Evolutionary conservation across 2,329 filamentous ascomycete genomes (phyloP), one percentile per base, ranked within the genome.

Genomic region (Botrytis cinerea): DNA sequence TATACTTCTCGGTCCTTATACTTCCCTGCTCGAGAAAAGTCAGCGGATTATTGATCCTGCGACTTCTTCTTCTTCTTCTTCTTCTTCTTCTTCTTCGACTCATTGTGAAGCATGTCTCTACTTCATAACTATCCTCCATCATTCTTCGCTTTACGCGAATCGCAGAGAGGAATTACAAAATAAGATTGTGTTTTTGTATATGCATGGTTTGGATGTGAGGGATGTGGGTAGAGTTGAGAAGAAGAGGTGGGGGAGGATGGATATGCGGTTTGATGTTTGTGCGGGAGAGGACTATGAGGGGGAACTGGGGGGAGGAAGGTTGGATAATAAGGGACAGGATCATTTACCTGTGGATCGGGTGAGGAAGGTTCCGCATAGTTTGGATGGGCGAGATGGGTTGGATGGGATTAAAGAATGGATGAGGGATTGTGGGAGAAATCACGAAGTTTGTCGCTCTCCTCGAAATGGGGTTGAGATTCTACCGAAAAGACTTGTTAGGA

Each of bases 401-500:
- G 48, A 54, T 7, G 25, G 4, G 14, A 12, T 54, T 28, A 14
- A 7, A 14, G n/a, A n/a, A 0, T 54, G 48, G 25, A 54, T 54
- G 25, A 16, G 0, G 12, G 25, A 54, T 28, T 54, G 25, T n/a
- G 48, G 25, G 48, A 28, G 14, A 25, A 2, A 28, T 54, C 48
- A 54, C n/a, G 12, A n/a, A 25, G n/a, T 54, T 54, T 54, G 10
- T n/a, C 48, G 25, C 12, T 2, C 32, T 32, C 32, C 48, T 6
- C 0, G 6, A 16, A 25, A 16, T 14, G 2, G 12, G 0, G 25
- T 16, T n/a, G 2, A 16, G 14, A 7, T 10, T n/a, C 16, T 54
- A 54, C 48, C 25, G 0, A 2, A 28, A 25, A 54, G 25, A 51
- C 25, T n/a, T 4, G 6, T 54, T 12, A n/a, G 25, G 48, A 28